Evolutionary conservation across 2,329 filamentous ascomycete species (phyloP).

Genomic region (Neopestalotiopsis clavispora): DNA sequence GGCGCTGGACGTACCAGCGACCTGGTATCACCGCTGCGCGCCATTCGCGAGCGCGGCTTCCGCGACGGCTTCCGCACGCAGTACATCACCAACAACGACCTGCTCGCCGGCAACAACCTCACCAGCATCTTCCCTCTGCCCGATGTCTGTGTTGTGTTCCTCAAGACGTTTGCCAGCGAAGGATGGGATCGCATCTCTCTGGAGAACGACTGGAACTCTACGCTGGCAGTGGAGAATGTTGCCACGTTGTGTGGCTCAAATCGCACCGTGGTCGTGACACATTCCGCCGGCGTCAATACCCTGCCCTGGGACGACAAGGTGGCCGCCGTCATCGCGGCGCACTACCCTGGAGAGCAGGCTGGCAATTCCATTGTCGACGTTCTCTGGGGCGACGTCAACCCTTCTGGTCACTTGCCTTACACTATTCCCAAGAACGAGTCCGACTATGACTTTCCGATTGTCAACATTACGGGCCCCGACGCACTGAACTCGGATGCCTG

Average conservation of each 20-base stretch:
- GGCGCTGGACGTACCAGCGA: constrained; percentile 57
- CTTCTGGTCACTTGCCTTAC: constrained; percentile 45
- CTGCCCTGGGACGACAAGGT: constrained; percentile 66
- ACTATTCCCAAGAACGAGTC: not conserved
- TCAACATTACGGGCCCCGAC: constrained; percentile 48
- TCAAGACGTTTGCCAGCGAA: constrained; percentile 65
- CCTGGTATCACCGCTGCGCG: constrained; percentile 58
- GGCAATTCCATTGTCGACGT: constrained; percentile 66
- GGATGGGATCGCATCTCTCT: constrained; percentile 60
- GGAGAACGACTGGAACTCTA: constrained; percentile 59
- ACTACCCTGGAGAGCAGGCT: constrained; percentile 65
- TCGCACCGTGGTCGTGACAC: constrained; percentile 44
- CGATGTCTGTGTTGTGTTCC: constrained; percentile 61
- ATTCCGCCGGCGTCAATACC: constrained; percentile 65
- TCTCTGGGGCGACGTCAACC: constrained; percentile 65
- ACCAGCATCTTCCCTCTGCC: constrained; percentile 20
- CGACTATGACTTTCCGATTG: not conserved
- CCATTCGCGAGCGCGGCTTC: constrained; percentile 50
- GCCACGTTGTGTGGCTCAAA: constrained; percentile 43
- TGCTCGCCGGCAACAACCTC: not conserved
- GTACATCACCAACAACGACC: constrained; percentile 2
- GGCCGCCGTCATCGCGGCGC: constrained; percentile 57
- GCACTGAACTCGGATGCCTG: constrained; percentile 28
- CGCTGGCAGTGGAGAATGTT: constrained; percentile 50
- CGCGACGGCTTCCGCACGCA: constrained; percentile 31